phyloP scores from a whole-genome alignment of 1,284 basidiomycete species.

The Coniferiporia weirii region DNA sequence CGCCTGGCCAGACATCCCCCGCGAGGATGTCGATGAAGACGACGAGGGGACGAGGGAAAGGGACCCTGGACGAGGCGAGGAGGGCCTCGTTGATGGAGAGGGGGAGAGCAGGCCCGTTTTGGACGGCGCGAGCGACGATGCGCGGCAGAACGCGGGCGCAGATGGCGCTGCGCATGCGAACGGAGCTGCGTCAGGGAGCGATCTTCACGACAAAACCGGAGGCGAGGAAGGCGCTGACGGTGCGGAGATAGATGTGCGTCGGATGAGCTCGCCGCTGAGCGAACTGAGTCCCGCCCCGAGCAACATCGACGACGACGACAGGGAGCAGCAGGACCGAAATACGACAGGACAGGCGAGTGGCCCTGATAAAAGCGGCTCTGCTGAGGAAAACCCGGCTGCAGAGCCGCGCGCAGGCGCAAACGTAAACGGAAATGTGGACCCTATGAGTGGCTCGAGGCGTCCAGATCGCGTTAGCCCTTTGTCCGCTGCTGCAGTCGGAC shows the following conservation, averaged over 20 bases:
- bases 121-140: background rate
- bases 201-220: background rate
- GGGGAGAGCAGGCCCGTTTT: background rate
- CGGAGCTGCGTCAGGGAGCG: background rate
- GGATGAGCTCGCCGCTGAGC: slow-evolving; percentile 13
- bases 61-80: background rate
- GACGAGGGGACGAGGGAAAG: background rate
- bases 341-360: background rate
- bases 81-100: background rate
- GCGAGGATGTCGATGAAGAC: slow-evolving; percentile 2
- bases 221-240: background rate
- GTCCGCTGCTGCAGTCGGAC: no score
- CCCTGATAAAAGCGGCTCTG: background rate
- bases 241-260: slow-evolving; percentile 1
- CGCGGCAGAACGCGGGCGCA: background rate
- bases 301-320: slow-evolving; percentile 6
- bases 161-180: background rate
- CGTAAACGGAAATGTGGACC: no score
- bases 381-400: background rate
- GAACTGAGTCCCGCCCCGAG: slow-evolving; percentile 16
- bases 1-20: slow-evolving; percentile 7
- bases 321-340: slow-evolving; percentile 3
- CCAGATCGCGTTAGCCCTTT: no score
- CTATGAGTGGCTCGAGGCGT: no score
- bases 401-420: background rate